Base-by-base conservation (phyloP, 768 basidiomycete species). In the Tylopilus felleus region DNA sequence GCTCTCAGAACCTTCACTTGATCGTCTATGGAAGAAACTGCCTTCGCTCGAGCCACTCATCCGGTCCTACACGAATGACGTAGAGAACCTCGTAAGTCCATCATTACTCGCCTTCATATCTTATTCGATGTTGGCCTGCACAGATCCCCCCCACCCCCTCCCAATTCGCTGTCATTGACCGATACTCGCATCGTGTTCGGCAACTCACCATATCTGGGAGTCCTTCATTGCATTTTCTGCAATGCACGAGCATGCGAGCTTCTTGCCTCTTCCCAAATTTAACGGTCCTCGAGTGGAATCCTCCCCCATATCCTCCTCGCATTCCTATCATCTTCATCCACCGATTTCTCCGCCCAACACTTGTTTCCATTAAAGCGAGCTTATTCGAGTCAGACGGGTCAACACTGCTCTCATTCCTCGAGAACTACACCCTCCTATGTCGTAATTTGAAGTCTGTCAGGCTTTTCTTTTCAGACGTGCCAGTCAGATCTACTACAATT, bases 31-130 rank as follows among this genome's bases (percentile, higher is more conserved):
- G 61, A 46, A 19, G 39, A 40, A 13, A 14, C 17, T 57, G 22
- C 1, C 1, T 29, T 57, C 58, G 8, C 62, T 64, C 22, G 2
- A 40, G 25, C 62, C 59, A 8, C 33, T 64, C 8, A 29, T 64
- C 8, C 49, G 48, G 3, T 60, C 57, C 19, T 63, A 56, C n/a
- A 36, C 40, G 1, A 38, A 8, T 5, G 21, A 44, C 13, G 12
- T 31, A 10, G 14, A 40, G 10, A 19, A 44, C 8, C 3, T 1
- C 41, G 53, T 43, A 27, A 41, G 5, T 39, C 17, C 17, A 29
- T 27, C 2, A 28, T n/a, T n/a, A n/a, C n/a, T n/a, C n/a, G 1
- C 38, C 25, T 23, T 42, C 38, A 28, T n/a, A n/a, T n/a, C n/a
- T 45, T 38, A 13, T 44, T 48, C 57, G 22, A 52, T 29, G 10